Evolutionary conservation across 2,329 filamentous ascomycete genomes (phyloP), one percentile per base, ranked within the genome.

Genomic region (Grosmannia huntii): DNA sequence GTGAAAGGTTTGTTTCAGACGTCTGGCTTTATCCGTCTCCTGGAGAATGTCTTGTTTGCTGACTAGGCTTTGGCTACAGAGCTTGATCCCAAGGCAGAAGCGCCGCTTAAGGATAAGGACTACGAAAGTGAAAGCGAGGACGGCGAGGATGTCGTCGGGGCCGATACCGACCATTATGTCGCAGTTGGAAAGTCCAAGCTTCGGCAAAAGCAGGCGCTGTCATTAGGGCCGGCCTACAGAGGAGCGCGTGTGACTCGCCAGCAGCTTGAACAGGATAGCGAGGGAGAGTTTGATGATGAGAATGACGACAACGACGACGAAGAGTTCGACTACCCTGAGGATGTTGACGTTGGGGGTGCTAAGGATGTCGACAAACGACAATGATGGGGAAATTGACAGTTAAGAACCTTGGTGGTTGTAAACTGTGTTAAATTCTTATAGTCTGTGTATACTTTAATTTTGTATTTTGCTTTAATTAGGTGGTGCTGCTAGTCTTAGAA

Each of bases 131-230:
- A 71, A 33, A 78, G 73, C 62, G 75, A 73, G 21, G 75, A 71
- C 19, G 77, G 76, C 65, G 74, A 72, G 5, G 73, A 78, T 31
- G n/a, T n/a, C 12, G 72, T 80, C 60, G 77, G 78, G 12, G 58
- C 59, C n/a, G 90, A 87, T 23, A 87, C 91, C 36, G 92, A 96
- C 66, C 92, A 97, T 69, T 97, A 97, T 68, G 80, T 87, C 50
- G 72, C 79, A 56, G 89, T 96, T 36, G 87, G 85, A 23, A 94
- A 91, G 76, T 94, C 87, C 73, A 92, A 88, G 69, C 75, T 96
- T 64, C 84, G 90, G 63, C 85, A 89, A 67, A 83, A 83, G 59
- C 84, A 89, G 38, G 78, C 79, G 27, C 72, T 85, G 21, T 73
- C 81, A 0, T 76, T 96, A 1, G 92, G 90, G 0, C 84, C 86